phyloP scores from a whole-genome alignment of 75 land plant genomes.

The Larix kaempferi region DNA sequence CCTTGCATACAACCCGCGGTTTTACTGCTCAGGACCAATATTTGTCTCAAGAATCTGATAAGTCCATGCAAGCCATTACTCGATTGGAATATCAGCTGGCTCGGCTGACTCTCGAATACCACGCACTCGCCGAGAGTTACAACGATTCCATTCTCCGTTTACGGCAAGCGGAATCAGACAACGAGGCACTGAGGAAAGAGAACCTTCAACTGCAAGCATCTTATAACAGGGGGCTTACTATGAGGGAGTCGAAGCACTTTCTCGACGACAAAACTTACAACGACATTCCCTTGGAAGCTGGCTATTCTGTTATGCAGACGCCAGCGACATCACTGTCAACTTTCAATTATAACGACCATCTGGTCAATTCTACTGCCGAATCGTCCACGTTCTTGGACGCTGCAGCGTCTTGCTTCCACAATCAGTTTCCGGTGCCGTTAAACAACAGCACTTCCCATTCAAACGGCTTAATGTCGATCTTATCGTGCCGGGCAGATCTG shows the following conservation, averaged over 20 bases:
- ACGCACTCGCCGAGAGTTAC: neutral
- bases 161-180: slow-evolving; percentile 4
- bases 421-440: neutral
- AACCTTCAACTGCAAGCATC: slow-evolving; percentile 8
- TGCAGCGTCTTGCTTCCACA: neutral
- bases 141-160: neutral
- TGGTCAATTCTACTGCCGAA: neutral
- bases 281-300: neutral
- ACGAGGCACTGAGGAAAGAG: neutral
- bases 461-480: neutral
- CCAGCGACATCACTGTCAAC: neutral
- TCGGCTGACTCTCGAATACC: slow-evolving; percentile 3
- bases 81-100: neutral
- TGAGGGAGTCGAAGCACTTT: neutral
- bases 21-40: no score
- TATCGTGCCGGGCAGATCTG: no score
- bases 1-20: no score
- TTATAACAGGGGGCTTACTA: neutral
- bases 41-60: no score
- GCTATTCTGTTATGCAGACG: neutral
- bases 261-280: neutral
- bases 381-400: neutral
- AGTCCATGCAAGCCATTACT: no score
- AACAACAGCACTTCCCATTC: neutral
- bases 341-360: neutral